Evolutionary conservation across 108 stramenopile genomes (phyloP), one percentile per base, ranked within the genome.

Genomic region (Cylindrotheca fusiformis): DNA sequence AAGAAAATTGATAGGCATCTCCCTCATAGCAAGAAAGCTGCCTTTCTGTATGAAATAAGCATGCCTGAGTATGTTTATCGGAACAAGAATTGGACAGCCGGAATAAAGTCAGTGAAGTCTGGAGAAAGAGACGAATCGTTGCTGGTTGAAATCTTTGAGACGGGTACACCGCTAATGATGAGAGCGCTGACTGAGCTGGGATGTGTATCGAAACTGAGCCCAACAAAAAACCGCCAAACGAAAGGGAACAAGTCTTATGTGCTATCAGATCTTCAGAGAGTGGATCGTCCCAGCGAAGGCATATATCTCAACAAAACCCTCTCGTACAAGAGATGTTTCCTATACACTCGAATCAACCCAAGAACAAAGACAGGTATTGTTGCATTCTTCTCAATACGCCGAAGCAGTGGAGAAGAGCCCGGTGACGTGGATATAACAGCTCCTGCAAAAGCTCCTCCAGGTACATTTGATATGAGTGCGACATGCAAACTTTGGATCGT

Each of bases 61-160:
- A 81, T 95, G 88, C 78, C 92, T 4, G 98, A 97, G 75, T 71
- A 75, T 44, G 47, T 82, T 12, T 89, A 72, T 57, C 63, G 74
- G 30, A 70, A 73, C 17, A 72, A 69, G 44, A 76, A 81, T 52
- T 94, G 93, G 93, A 67, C 78, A 24, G 52, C 72, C 20, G 50
- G 49, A 24, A 25, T 91, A 8, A 48, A 78, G 46, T 73, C 77
- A 17, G 60, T 65, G 48, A 68, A 76, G 61, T 27, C 46, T 3
- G 57, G 30, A 28, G 59, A 78, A 32, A 54, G 78, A 47, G 60
- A 81, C 32, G 66, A 29, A 28, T 24, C 44, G 54, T 59, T 85
- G 25, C 68, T 97, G 41, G 77, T 88, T 31, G 87, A 84, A 23
- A 88, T 96, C 21, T 98, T 92, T 69, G 96, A 96, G 69, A 78